Conservation (phyloP, 768 basidiomycete genomes). For the Roridomyces roridus region DNA sequence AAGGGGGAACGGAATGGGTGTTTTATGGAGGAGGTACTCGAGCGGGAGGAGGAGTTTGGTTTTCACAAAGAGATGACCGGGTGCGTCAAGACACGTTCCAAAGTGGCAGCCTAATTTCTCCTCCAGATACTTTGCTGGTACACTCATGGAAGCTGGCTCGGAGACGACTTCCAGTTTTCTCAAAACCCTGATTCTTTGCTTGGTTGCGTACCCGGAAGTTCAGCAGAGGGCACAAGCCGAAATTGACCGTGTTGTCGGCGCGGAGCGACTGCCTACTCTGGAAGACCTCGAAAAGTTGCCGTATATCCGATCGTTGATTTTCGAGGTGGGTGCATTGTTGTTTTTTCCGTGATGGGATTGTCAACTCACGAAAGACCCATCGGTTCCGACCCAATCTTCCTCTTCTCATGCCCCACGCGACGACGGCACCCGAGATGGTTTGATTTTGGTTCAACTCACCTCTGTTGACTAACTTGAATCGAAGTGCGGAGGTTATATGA, state of each 20-base stretch:
- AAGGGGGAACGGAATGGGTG: slow-evolving; percentile 33
- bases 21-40: slow-evolving; percentile 38
- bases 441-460: neutral
- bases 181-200: slow-evolving; percentile 28
- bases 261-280: slow-evolving; percentile 21
- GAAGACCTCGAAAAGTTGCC: slow-evolving; percentile 26
- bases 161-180: slow-evolving; percentile 35
- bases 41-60: neutral
- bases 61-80: neutral
- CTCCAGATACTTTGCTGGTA: slow-evolving; percentile 35
- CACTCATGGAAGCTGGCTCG: slow-evolving; percentile 34
- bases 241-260: slow-evolving; percentile 30
- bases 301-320: slow-evolving; percentile 26
- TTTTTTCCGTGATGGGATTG: too few species aligned
- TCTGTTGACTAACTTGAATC: neutral
- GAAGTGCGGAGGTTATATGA: neutral
- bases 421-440: neutral
- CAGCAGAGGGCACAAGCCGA: slow-evolving; percentile 30
- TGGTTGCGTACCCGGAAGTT: slow-evolving; percentile 31
- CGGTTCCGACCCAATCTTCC: neutral
- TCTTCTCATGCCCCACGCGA: neutral
- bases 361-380: neutral
- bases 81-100: neutral
- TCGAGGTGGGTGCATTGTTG: slow-evolving; percentile 20
- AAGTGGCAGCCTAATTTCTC: neutral